Evolutionary conservation across 371 early-diverging fungal species (phyloP).

Genomic region (Coemansia sp.): DNA sequence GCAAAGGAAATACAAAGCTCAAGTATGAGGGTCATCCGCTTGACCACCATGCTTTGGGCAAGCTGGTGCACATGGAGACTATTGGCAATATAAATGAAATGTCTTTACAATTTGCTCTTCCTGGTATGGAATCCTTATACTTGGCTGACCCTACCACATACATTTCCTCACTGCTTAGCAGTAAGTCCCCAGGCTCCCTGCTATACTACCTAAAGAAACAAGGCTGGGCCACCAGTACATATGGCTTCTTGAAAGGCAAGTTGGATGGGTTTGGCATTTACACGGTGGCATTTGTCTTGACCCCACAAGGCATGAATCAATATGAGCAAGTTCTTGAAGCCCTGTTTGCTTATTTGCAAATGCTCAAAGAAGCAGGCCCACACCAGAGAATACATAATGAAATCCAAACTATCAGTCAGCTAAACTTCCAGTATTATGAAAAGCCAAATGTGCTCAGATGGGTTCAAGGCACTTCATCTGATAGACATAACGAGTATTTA

Average conservation of each 20-base stretch:
- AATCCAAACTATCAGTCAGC: constrained; percentile 59
- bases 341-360: constrained; percentile 83
- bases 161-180: no score
- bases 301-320: constrained; percentile 72
- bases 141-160: no score
- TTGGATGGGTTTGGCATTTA: background rate
- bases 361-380: constrained; percentile 68
- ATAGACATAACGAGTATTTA: constrained; percentile 54
- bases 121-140: no score
- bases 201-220: no score
- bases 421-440: constrained; percentile 79
- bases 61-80: no score
- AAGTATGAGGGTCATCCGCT: no score
- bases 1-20: no score
- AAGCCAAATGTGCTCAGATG: constrained; percentile 50
- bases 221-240: background rate
- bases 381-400: constrained; percentile 78
- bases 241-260: background rate
- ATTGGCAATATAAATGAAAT: no score
- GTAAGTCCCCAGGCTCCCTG: no score
- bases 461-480: constrained; percentile 35
- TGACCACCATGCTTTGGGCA: no score
- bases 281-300: constrained; percentile 26
- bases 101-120: no score
- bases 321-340: constrained; percentile 71